These are phyloP conservation scores for Raffaelea deltoideospora DNA, from an alignment of 2,329 filamentous ascomycete species.

Conservation along the genomic window DNA sequence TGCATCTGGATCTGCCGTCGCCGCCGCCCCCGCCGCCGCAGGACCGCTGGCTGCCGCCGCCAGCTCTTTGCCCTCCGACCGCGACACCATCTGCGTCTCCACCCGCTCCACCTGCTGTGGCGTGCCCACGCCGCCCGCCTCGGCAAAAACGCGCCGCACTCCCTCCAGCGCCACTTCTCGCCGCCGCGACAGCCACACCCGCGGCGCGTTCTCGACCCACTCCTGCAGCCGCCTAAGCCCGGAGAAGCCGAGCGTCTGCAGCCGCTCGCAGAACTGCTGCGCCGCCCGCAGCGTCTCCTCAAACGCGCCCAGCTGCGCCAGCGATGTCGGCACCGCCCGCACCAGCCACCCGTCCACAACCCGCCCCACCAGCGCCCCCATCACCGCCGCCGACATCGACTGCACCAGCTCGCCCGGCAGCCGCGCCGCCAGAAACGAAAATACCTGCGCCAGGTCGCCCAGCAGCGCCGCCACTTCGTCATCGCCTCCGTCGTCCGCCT, in stretches of 20 bases:
- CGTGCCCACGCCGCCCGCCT: slow-evolving; percentile 48
- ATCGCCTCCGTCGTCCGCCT: slow-evolving; percentile 9
- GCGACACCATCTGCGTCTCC: slow-evolving; percentile 66
- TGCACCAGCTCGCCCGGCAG: slow-evolving; percentile 39
- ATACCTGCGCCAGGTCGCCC: slow-evolving; percentile 33
- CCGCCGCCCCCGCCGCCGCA: slow-evolving; percentile 30
- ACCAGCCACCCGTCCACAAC: slow-evolving; percentile 65
- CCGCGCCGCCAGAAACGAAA: slow-evolving; percentile 34
- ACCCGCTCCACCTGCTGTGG: slow-evolving; percentile 64
- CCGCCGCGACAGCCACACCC: slow-evolving; percentile 74
- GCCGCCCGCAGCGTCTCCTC: slow-evolving; percentile 53
- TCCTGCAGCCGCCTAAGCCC: slow-evolving; percentile 49
- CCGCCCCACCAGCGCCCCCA: slow-evolving; percentile 51
- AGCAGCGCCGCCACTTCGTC: slow-evolving; percentile 35
- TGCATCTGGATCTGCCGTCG: slow-evolving; percentile 25
- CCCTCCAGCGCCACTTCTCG: slow-evolving; percentile 64
- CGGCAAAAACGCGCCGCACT: slow-evolving; percentile 52
- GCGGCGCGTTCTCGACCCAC: slow-evolving; percentile 69
- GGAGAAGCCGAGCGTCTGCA: slow-evolving; percentile 49
- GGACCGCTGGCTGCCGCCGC: slow-evolving; percentile 16
- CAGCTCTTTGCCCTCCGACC: slow-evolving; percentile 50
- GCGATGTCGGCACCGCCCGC: slow-evolving; percentile 57
- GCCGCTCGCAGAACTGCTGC: slow-evolving; percentile 43
- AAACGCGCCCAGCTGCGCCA: slow-evolving; percentile 57
- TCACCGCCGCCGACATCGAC: slow-evolving; percentile 52